Evolutionary conservation across 805 yeast genomes (phyloP).

Genomic region (Yarrowia sp.): DNA sequence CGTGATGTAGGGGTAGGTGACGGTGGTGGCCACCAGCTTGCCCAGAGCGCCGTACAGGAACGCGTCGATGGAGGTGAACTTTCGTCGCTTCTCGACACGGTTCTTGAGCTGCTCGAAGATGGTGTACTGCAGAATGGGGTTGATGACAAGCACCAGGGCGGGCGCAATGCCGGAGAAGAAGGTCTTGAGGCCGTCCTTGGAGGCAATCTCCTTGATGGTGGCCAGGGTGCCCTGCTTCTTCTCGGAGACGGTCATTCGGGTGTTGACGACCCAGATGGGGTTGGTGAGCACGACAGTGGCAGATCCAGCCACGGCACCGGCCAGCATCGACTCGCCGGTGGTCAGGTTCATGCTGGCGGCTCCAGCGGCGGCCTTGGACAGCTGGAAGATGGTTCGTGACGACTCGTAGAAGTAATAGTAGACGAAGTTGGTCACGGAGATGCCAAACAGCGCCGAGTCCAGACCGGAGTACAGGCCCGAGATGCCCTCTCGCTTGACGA

Average conservation of each 20-base stretch:
- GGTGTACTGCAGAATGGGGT: conserved; percentile 91
- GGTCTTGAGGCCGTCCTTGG: conserved; percentile 67
- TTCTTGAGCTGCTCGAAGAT: conserved; percentile 84
- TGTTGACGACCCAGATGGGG: conserved; percentile 94
- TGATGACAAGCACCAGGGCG: conserved; percentile 77
- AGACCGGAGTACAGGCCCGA: conserved; percentile 77
- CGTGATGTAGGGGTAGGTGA: conserved; percentile 88
- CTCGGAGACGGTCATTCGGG: conserved; percentile 69
- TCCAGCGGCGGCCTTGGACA: conserved; percentile 29
- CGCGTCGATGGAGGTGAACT: conserved; percentile 68
- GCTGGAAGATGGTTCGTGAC: conserved; percentile 42
- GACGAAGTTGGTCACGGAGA: conserved; percentile 79
- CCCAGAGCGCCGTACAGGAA: conserved; percentile 87
- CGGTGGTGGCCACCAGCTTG: conserved; percentile 80
- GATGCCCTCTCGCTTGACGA: conserved; percentile 59
- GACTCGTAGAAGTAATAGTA: conserved; percentile 90
- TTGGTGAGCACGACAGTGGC: conserved; percentile 78
- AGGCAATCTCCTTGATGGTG: conserved; percentile 60
- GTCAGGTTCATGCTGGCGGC: conserved; percentile 45
- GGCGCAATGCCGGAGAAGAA: conserved; percentile 85
- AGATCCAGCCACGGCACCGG: conserved; percentile 86
- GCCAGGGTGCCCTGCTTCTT: conserved; percentile 50
- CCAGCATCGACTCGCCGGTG: conserved; percentile 64
- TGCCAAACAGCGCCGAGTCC: conserved; percentile 83
- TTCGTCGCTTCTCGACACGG: conserved; percentile 53